Evolutionary conservation across 257 asterid species (phyloP).

Genomic region (Thymus quinquecostatus): DNA sequence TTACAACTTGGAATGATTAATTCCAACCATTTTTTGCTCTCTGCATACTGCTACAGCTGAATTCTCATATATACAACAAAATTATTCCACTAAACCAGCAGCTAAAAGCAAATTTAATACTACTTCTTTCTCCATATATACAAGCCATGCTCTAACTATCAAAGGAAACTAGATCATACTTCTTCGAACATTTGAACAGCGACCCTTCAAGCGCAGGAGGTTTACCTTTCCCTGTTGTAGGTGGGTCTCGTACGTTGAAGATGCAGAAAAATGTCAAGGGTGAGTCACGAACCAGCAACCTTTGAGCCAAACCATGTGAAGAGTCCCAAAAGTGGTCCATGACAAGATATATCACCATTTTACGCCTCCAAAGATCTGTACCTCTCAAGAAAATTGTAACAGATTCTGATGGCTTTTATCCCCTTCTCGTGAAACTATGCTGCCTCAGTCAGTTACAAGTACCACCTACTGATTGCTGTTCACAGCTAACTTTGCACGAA

Average conservation of each 20-base stretch:
- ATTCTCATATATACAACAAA: background rate
- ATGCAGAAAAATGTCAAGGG: background rate
- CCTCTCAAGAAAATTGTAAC: background rate
- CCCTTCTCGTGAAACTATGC: background rate
- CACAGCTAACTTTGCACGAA: background rate
- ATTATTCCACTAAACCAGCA: background rate
- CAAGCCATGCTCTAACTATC: background rate
- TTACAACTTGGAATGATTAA: background rate
- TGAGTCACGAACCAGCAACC: background rate
- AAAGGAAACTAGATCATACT: background rate
- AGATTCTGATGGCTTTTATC: background rate
- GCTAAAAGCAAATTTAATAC: background rate
- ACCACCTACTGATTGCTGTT: background rate
- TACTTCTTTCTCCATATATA: background rate
- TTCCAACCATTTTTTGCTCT: background rate
- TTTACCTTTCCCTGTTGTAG: background rate
- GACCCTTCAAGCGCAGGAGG: background rate
- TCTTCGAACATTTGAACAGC: conserved; percentile 1
- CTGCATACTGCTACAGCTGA: background rate
- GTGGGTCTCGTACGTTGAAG: background rate
- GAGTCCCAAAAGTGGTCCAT: conserved; percentile 9
- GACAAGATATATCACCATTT: background rate
- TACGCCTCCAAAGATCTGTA: background rate
- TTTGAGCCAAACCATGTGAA: conserved; percentile 2
- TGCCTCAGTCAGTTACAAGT: background rate